Percentiles rank a stretch among this genome's conserved stretches.
phyloP scores from a whole-genome alignment of 192 early-diverging fungal genomes.

The Physocladia obscura region DNA sequence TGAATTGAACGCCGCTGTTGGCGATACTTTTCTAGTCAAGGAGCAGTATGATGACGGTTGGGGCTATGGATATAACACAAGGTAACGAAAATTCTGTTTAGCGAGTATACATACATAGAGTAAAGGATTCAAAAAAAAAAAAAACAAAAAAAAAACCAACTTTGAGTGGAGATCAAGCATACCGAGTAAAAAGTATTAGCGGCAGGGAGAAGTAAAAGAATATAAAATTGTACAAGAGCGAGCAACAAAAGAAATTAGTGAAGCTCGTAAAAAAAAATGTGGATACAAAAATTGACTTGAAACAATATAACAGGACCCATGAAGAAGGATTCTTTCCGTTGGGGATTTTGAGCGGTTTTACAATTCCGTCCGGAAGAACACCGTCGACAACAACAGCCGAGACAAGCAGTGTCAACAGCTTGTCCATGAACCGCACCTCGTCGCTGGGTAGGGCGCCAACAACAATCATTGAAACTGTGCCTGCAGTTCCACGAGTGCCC shows the following conservation, averaged over 20 bases:
- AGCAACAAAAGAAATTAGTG: too few species aligned
- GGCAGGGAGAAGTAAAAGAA: too few species aligned
- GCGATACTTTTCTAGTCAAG: constrained; percentile 47
- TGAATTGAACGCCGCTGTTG: constrained; percentile 9
- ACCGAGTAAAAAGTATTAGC: too few species aligned
- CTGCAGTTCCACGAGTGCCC: too few species aligned
- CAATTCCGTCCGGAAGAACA: neutral
- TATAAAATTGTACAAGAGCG: too few species aligned
- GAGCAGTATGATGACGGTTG: constrained; percentile 55
- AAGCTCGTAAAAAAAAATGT: too few species aligned
- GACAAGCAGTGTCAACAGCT: neutral
- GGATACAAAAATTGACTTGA: too few species aligned
- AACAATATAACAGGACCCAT: neutral
- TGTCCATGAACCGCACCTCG: neutral
- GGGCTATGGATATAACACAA: constrained; percentile 52
- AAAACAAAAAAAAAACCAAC: too few species aligned
- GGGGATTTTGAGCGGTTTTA: neutral
- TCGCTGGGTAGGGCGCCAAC: neutral
- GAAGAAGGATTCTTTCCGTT: constrained; percentile 20
- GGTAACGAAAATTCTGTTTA: too few species aligned
- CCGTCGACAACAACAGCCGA: neutral
- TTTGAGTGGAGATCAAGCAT: too few species aligned
- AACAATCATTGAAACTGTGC: neutral
- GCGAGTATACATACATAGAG: too few species aligned
- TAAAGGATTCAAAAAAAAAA: too few species aligned